Percentiles rank a stretch among this genome's conserved stretches.
phyloP scores from a whole-genome alignment of 768 basidiomycete species.

The Rubroboletus pulcherrimus region DNA sequence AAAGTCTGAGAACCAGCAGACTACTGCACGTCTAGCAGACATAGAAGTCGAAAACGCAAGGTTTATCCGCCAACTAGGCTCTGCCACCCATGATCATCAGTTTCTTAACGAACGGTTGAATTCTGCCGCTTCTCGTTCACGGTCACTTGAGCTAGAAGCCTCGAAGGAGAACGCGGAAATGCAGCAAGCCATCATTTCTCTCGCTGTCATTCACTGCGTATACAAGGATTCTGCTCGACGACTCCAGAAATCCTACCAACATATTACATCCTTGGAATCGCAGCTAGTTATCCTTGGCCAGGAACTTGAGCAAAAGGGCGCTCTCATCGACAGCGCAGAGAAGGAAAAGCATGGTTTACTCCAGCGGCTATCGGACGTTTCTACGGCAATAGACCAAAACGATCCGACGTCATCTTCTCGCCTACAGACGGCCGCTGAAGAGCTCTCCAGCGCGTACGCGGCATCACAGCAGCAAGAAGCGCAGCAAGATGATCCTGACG shows the following conservation, averaged over 20 bases:
- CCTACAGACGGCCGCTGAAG: slow-evolving; percentile 1
- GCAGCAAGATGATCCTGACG: slow-evolving; percentile 14
- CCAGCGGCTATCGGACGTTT: slow-evolving; percentile 7
- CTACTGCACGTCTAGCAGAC: slow-evolving; percentile 13
- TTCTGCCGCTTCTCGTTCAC: slow-evolving; percentile 2
- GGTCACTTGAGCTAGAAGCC: slow-evolving; percentile 10
- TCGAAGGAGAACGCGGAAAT: slow-evolving; percentile 4
- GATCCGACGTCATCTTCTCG: neutral
- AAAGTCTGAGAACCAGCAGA: slow-evolving; percentile 29
- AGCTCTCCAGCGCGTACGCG: neutral
- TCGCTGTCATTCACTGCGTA: slow-evolving; percentile 20
- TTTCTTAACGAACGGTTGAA: slow-evolving; percentile 11
- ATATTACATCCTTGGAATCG: slow-evolving; percentile 15
- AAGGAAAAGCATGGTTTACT: slow-evolving; percentile 11
- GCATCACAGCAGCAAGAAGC: neutral
- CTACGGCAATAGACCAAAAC: neutral
- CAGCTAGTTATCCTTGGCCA: slow-evolving; percentile 11
- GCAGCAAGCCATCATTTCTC: slow-evolving; percentile 20
- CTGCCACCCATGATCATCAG: slow-evolving; percentile 8
- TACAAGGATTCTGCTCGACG: slow-evolving; percentile 15
- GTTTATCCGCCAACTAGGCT: slow-evolving; percentile 13
- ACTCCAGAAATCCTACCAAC: slow-evolving; percentile 8
- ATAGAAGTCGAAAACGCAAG: slow-evolving; percentile 16
- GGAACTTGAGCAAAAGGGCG: slow-evolving; percentile 13
- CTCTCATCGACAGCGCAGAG: slow-evolving; percentile 2